phyloP scores from a whole-genome alignment of 768 basidiomycete species.

The Lepiota venenata region DNA sequence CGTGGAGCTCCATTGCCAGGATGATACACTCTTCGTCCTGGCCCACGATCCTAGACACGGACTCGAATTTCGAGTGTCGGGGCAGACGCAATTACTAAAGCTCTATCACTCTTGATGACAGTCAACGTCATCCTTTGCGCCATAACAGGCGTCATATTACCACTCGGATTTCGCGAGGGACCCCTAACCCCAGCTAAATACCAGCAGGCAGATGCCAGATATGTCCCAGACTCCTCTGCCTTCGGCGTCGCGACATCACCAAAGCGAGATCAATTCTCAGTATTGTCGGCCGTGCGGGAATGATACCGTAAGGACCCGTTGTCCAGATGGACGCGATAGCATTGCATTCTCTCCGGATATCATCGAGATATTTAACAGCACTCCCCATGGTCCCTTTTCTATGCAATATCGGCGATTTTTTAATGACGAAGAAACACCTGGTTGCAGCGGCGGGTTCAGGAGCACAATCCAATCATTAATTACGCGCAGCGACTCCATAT shows the following conservation, averaged over 20 bases:
- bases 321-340: conserved; percentile 9
- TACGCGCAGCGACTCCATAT: conserved; percentile 18
- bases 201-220: conserved; percentile 4
- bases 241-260: conserved; percentile 18
- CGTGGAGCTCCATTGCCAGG: conserved; percentile 20
- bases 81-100: conserved; percentile 6
- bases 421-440: conserved; percentile 11
- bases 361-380: conserved; percentile 17
- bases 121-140: conserved; percentile 15
- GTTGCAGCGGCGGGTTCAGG: conserved; percentile 8
- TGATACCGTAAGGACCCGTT: conserved; percentile 10
- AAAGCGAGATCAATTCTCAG: conserved; percentile 7
- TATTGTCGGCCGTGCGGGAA: conserved; percentile 20
- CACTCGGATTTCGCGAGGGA: conserved; percentile 19
- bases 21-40: conserved; percentile 19
- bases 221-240: conserved; percentile 17
- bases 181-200: conserved; percentile 1
- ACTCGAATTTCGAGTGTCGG: not conserved
- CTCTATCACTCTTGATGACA: conserved; percentile 14
- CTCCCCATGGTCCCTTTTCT: conserved; percentile 16
- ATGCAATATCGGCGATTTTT: conserved; percentile 21
- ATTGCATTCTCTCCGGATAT: conserved; percentile 13
- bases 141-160: conserved; percentile 17
- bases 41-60: conserved; percentile 17
- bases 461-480: conserved; percentile 16